Evolutionary conservation across 2,329 filamentous ascomycete species (phyloP).

Genomic region (Ascocoryne sarcoides): DNA sequence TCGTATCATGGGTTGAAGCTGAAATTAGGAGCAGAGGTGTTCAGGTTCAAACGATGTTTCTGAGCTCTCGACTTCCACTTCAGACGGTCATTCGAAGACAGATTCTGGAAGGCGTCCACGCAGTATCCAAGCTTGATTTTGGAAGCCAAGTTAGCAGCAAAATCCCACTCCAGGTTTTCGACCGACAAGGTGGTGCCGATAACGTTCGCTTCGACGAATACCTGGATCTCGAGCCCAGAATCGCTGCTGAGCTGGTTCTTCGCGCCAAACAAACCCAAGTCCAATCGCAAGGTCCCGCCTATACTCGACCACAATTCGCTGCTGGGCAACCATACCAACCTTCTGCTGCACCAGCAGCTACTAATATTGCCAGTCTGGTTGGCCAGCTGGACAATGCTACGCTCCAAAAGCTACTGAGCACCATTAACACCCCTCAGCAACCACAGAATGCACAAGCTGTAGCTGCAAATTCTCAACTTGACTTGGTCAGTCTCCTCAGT

Average conservation of each 20-base stretch:
- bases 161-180: constrained; percentile 77
- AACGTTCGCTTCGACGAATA: constrained; percentile 86
- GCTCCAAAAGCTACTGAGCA: constrained; percentile 61
- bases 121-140: constrained; percentile 68
- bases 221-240: constrained; percentile 65
- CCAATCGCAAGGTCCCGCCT: constrained; percentile 25
- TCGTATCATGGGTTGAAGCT: constrained; percentile 73
- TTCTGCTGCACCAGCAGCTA: constrained; percentile 28
- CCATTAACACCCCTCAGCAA: constrained; percentile 34
- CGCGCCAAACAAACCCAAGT: constrained; percentile 51
- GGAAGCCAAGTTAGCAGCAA: constrained; percentile 61
- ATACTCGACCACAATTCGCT: constrained; percentile 25
- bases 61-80: constrained; percentile 68
- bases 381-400: constrained; percentile 59
- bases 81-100: constrained; percentile 75
- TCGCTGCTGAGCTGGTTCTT: constrained; percentile 73
- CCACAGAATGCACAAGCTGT: constrained; percentile 17
- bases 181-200: constrained; percentile 62
- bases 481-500: constrained; percentile 26
- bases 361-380: constrained; percentile 56
- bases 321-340: constrained; percentile 29
- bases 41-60: constrained; percentile 68
- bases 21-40: constrained; percentile 65
- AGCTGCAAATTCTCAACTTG: constrained; percentile 29
- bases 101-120: constrained; percentile 80